Conservation (phyloP, 495 filamentous ascomycete genomes). For the Lasiosphaeris hirsuta region DNA sequence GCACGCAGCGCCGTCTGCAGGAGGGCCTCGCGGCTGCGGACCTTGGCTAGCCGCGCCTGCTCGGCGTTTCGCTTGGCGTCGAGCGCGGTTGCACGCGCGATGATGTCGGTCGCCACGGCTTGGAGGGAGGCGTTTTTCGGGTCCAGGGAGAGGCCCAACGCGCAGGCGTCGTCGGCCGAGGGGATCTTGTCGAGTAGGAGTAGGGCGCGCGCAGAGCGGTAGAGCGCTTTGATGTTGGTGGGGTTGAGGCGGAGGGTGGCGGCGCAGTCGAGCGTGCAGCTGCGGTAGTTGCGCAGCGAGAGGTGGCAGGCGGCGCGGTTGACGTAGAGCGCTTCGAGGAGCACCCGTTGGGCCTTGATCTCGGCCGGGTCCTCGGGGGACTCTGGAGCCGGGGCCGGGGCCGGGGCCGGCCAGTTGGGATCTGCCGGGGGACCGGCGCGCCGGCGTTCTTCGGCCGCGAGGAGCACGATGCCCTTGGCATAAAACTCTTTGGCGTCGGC, state of each 20-base stretch:
- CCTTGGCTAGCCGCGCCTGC: conserved; percentile 46
- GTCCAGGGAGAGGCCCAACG: conserved; percentile 68
- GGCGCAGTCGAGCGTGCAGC: conserved; percentile 76
- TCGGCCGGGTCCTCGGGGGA: conserved; percentile 47
- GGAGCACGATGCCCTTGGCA: conserved; percentile 68
- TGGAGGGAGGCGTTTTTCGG: conserved; percentile 54
- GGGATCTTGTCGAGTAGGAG: conserved; percentile 66
- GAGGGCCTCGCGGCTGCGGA: conserved; percentile 52
- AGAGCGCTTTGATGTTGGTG: conserved; percentile 80
- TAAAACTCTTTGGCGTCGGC: conserved; percentile 89
- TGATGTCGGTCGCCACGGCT: conserved; percentile 51
- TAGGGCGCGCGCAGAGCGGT: conserved; percentile 74
- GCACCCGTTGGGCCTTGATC: conserved; percentile 50
- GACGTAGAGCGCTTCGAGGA: conserved; percentile 72
- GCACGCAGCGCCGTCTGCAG: conserved; percentile 69
- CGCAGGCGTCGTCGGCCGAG: conserved; percentile 74
- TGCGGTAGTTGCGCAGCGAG: conserved; percentile 69
- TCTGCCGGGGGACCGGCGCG: conserved; percentile 13
- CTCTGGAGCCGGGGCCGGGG: conserved; percentile 22
- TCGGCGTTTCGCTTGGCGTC: conserved; percentile 40
- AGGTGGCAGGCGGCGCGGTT: conserved; percentile 89
- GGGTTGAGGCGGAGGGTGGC: conserved; percentile 74
- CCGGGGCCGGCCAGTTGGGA: not conserved
- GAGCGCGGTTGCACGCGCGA: conserved; percentile 38
- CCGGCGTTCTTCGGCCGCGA: conserved; percentile 56